Evolutionary conservation across 768 basidiomycete genomes (phyloP).

Genomic region (Mycena olivaceomarginata): DNA sequence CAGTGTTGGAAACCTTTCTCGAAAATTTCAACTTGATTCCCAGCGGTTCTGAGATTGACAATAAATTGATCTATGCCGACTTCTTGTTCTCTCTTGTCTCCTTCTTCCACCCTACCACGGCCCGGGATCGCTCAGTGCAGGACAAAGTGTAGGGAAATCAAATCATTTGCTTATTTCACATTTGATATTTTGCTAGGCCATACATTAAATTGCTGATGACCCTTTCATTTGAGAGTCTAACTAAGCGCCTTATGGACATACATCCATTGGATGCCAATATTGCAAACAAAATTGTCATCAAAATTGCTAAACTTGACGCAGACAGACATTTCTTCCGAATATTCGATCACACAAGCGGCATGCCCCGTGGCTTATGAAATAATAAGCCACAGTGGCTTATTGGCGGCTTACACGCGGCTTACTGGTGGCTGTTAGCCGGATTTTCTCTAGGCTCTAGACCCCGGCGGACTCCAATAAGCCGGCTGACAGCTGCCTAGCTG

Average conservation of each 20-base stretch:
- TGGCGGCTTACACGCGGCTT: too few species aligned
- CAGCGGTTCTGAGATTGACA: background rate
- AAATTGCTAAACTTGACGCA: background rate
- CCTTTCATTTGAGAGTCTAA: too few species aligned
- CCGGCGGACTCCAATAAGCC: too few species aligned
- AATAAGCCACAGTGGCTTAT: too few species aligned
- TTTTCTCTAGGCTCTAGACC: too few species aligned
- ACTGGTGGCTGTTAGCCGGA: too few species aligned
- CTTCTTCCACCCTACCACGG: background rate
- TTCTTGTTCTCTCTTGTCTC: conserved; percentile 1
- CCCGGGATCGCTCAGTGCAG: background rate
- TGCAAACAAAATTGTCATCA: background rate
- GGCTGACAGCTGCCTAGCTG: too few species aligned
- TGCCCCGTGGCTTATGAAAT: too few species aligned
- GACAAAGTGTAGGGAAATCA: background rate
- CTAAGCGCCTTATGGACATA: too few species aligned
- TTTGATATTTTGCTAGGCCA: background rate
- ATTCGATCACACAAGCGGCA: background rate
- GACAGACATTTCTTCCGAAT: background rate
- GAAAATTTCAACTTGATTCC: background rate
- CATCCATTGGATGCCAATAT: background rate
- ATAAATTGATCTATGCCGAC: background rate
- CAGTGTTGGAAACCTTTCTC: background rate
- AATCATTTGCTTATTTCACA: background rate
- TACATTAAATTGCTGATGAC: background rate